Evolutionary conservation across 257 asterid genomes (phyloP).

Genomic region (Galeopsis tetrahit): DNA sequence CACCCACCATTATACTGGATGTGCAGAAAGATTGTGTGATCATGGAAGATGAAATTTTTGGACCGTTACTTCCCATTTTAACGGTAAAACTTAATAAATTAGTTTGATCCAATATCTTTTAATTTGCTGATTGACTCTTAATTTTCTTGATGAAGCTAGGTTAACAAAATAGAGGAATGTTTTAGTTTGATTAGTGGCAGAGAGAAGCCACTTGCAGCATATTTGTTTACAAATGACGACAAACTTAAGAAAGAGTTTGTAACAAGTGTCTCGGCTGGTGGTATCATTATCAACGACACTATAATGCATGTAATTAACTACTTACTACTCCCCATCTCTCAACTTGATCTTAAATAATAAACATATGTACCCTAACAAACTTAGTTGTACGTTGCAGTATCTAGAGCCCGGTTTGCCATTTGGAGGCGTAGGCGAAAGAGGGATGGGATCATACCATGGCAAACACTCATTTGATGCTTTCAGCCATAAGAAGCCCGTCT

Average conservation of each 20-base stretch:
- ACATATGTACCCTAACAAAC: not conserved
- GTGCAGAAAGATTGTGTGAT: conserved; percentile 67
- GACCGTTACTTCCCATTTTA: conserved; percentile 87
- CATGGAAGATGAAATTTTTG: conserved; percentile 92
- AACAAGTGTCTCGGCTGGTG: conserved; percentile 71
- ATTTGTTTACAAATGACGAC: conserved; percentile 71
- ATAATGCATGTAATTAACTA: conserved; percentile 55
- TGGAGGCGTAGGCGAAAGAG: conserved; percentile 96
- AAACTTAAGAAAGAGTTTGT: conserved; percentile 64
- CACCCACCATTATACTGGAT: conserved; percentile 82
- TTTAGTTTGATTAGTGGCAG: conserved; percentile 54
- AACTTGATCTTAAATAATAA: no score
- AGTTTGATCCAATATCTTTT: no score
- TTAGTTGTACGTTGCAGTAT: conserved; percentile 47
- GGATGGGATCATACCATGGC: conserved; percentile 93
- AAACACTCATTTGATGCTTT: conserved; percentile 76
- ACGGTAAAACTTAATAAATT: conserved; percentile 51
- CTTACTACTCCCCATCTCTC: not conserved
- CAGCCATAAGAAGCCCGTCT: conserved; percentile 86
- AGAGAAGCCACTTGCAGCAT: conserved; percentile 94
- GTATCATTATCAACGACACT: conserved; percentile 69
- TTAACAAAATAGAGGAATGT: conserved; percentile 63
- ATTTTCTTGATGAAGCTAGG: conserved; percentile 46
- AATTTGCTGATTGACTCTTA: not conserved
- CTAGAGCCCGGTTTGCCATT: conserved; percentile 63